These are phyloP conservation scores for Ceriops tagal DNA, from an alignment of 345 rosid species.

Conservation along the genomic window DNA sequence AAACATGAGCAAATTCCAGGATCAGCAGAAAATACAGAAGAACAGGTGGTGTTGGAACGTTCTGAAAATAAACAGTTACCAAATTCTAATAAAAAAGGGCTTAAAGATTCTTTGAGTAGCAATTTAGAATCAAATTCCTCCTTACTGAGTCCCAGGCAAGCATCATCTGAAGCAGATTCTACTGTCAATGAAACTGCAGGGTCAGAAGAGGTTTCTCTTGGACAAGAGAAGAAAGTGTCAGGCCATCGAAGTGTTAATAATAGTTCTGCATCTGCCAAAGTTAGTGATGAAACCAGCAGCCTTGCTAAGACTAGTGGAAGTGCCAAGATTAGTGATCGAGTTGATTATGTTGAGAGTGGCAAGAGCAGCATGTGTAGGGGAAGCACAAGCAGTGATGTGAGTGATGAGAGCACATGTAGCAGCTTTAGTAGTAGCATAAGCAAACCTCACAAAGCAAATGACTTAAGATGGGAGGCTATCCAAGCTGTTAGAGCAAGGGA, in stretches of 20 bases:
- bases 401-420: constrained; percentile 90
- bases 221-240: constrained; percentile 64
- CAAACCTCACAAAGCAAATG: constrained; percentile 89
- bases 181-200: constrained; percentile 40
- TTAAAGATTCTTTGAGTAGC: constrained; percentile 31
- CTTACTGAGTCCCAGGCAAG: constrained; percentile 37
- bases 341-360: constrained; percentile 76
- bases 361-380: constrained; percentile 89
- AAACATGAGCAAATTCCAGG: constrained; percentile 29
- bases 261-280: constrained; percentile 74
- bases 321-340: constrained; percentile 70
- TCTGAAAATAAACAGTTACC: constrained; percentile 39
- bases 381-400: constrained; percentile 83
- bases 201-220: constrained; percentile 39
- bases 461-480: constrained; percentile 91
- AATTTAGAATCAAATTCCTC: constrained; percentile 37
- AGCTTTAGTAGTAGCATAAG: constrained; percentile 79
- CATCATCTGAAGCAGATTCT: constrained; percentile 37
- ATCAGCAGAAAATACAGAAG: constrained; percentile 29
- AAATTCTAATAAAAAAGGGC: constrained; percentile 39
- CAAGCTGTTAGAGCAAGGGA: constrained; percentile 68
- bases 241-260: constrained; percentile 63
- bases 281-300: constrained; percentile 72
- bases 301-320: constrained; percentile 72
- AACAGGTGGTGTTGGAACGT: constrained; percentile 28